phyloP scores from a whole-genome alignment of 805 yeast species.

The Candida dendrica region DNA sequence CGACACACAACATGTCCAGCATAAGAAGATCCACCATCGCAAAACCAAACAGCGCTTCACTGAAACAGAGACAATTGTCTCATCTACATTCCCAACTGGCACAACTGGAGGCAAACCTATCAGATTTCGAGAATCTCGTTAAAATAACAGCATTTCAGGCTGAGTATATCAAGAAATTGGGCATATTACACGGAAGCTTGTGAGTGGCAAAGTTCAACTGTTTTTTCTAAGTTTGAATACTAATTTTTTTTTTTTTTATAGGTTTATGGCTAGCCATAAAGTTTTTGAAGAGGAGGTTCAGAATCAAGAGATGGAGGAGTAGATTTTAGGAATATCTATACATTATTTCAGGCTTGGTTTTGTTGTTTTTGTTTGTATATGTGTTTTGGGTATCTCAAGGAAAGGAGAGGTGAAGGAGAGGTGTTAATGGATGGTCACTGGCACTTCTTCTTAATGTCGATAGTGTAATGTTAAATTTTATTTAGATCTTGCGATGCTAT shows the following conservation, averaged over 20 bases:
- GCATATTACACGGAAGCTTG: conserved; percentile 50
- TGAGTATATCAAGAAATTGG: conserved; percentile 43
- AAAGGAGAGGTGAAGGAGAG: too few relatives aligned
- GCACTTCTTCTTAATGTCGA: too few relatives aligned
- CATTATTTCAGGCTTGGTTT: too few relatives aligned
- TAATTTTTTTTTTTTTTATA: conserved; percentile 24
- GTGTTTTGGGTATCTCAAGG: too few relatives aligned
- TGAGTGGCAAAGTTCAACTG: conserved; percentile 24
- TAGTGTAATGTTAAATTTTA: too few relatives aligned
- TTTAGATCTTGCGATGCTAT: too few relatives aligned
- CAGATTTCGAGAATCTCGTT: conserved; percentile 44
- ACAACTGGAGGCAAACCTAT: conserved; percentile 47
- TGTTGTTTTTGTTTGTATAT: too few relatives aligned
- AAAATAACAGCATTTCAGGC: conserved; percentile 46
- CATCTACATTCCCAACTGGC: conserved; percentile 47
- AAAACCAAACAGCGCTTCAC: conserved; percentile 8
- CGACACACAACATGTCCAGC: conserved; percentile 1
- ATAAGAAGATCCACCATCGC: conserved; percentile 15
- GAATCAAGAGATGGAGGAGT: conserved; percentile 1
- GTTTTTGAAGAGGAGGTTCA: conserved; percentile 20
- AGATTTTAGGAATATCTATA: background rate
- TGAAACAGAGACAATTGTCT: conserved; percentile 39
- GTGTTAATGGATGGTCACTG: too few relatives aligned
- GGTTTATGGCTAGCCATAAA: conserved; percentile 22
- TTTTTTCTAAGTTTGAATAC: too few relatives aligned